phyloP scores from a whole-genome alignment of 257 asterid genomes.

The Plantago elongata region DNA sequence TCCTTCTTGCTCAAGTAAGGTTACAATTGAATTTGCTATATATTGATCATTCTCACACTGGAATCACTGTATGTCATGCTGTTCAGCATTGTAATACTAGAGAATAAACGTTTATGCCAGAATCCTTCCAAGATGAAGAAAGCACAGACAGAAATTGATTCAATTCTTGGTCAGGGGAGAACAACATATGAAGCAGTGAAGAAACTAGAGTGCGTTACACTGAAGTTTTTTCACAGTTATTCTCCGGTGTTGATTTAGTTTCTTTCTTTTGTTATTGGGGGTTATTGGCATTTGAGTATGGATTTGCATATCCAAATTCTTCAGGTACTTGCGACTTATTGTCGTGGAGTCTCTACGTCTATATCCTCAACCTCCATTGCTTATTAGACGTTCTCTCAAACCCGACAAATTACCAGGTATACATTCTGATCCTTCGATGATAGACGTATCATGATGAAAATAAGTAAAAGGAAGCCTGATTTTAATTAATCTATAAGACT shows the following conservation, averaged over 20 bases:
- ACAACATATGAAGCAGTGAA: slow-evolving; percentile 63
- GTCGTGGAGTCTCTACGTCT: slow-evolving; percentile 82
- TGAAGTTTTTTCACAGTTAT: background rate
- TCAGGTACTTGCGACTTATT: slow-evolving; percentile 83
- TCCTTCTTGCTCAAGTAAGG: slow-evolving; percentile 84
- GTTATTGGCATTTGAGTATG: background rate
- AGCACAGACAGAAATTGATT: slow-evolving; percentile 89
- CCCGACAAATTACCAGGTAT: slow-evolving; percentile 80
- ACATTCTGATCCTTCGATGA: background rate
- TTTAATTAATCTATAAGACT: background rate
- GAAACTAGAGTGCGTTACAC: slow-evolving; percentile 55
- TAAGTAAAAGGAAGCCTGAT: background rate
- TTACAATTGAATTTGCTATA: slow-evolving; percentile 7
- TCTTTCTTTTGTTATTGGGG: background rate
- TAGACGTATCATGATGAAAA: slow-evolving; percentile 2
- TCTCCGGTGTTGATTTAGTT: background rate
- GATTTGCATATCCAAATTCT: slow-evolving; percentile 9
- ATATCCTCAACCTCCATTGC: slow-evolving; percentile 98
- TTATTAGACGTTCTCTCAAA: slow-evolving; percentile 83
- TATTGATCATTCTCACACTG: background rate
- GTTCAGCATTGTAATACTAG: slow-evolving; percentile 13
- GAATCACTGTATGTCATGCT: background rate
- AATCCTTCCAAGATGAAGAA: slow-evolving; percentile 84
- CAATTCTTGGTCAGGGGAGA: slow-evolving; percentile 59
- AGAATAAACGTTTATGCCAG: slow-evolving; percentile 37